Evolutionary conservation across 2,329 filamentous ascomycete genomes (phyloP).

Genomic region (Aspergillus viridinutans): DNA sequence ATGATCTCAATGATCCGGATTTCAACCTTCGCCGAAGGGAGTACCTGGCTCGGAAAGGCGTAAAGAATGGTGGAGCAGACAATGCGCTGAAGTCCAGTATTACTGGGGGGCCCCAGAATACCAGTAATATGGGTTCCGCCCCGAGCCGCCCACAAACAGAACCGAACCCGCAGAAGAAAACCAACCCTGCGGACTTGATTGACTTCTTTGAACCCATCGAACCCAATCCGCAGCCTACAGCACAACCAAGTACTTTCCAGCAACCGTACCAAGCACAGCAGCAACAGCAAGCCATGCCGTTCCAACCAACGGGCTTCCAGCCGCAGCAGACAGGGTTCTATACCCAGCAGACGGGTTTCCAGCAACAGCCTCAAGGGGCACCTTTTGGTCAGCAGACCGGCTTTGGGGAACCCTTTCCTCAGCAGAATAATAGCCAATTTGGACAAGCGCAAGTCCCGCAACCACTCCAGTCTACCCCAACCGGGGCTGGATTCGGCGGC

Average conservation of each 20-base stretch:
- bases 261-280: slow-evolving; percentile 30
- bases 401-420: slow-evolving; percentile 22
- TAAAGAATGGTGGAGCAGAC: slow-evolving; percentile 52
- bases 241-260: slow-evolving; percentile 38
- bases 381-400: slow-evolving; percentile 11
- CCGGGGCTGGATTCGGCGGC: slow-evolving; percentile 78
- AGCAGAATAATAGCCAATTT: slow-evolving; percentile 35
- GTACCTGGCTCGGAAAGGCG: slow-evolving; percentile 83
- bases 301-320: slow-evolving; percentile 33
- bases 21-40: slow-evolving; percentile 92
- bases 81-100: slow-evolving; percentile 30
- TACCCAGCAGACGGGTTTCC: slow-evolving; percentile 37
- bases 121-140: slow-evolving; percentile 22
- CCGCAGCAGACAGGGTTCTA: slow-evolving; percentile 28
- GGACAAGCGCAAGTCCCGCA: slow-evolving; percentile 35
- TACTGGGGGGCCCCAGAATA: slow-evolving; percentile 15
- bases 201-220: slow-evolving; percentile 96
- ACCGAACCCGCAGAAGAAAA: slow-evolving; percentile 31
- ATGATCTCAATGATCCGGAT: slow-evolving; percentile 90
- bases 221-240: slow-evolving; percentile 73
- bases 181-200: slow-evolving; percentile 66
- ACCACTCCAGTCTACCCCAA: slow-evolving; percentile 57
- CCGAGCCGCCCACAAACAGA: slow-evolving; percentile 24
- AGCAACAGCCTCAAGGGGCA: slow-evolving; percentile 27
- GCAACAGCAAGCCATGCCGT: neutral